Base-by-base conservation (phyloP, 148 eudicot species). In the Camellia granthamiana region DNA sequence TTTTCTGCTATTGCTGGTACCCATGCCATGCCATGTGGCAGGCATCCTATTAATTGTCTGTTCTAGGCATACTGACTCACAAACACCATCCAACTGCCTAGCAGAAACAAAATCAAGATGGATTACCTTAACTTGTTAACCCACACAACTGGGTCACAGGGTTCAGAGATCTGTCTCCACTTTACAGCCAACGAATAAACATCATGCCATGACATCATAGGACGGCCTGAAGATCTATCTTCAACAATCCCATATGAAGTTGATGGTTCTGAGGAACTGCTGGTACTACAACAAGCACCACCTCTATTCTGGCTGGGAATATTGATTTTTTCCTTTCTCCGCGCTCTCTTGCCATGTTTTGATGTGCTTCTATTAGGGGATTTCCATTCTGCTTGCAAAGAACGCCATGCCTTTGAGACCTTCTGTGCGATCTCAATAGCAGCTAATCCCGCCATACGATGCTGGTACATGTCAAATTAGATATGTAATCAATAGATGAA, bases 371-470 rank as follows among this genome's bases (percentile, higher is more conserved):
- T 96, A 83, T 72, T 91, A 74, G 95, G 78, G 71, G 87, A 84
- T 79, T 30, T 30, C 38, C 38, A 30, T 30, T 30, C 38, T 30
- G 38, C 38, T 30, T 89, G 97, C 83, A 93, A 80, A 75, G 94
- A 82, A 69, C 98, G 98, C 99, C 99, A 96, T 71, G 92, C 91
- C 84, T 84, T 94, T 79, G 94, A 90, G 68, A 96, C 97, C 87
- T 86, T 96, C 81, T 96, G 99, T 79, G 99, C 99, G 81, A 96
- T 92, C 87, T 96, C 97, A 76, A 96, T 93, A 84, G 94, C 98
- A 80, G 99, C 99, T 85, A 96, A 87, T 77, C 99, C 99, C 11
- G 98, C 99, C 99, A 96, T 96, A 46, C 99, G 97, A 90, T 96
- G 97, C 99, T 96, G 88, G 83, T 75, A 75, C 61, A 81, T 10